Evolutionary conservation across 2,329 filamentous ascomycete genomes (phyloP).

Genomic region (Penicillium sumatraense): DNA sequence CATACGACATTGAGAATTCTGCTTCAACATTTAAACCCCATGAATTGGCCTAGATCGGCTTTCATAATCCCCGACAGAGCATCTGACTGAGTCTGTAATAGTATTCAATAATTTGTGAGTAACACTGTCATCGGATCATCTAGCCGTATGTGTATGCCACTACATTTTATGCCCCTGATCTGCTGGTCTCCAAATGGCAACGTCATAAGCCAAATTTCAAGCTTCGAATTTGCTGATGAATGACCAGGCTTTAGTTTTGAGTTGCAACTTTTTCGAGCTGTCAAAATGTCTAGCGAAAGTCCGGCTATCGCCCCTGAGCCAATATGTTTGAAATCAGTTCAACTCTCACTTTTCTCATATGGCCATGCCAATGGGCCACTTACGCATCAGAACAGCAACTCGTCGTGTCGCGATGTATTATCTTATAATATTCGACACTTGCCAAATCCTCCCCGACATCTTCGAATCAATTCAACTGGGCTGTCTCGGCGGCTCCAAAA

Average conservation of each 20-base stretch:
- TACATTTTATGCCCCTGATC: too few relatives aligned
- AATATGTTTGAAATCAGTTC: background rate
- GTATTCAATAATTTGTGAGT: too few relatives aligned
- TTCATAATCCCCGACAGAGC: too few relatives aligned
- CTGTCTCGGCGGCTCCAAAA: conserved; percentile 10
- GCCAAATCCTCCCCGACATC: conserved; percentile 7
- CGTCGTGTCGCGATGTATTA: background rate
- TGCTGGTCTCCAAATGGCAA: too few relatives aligned
- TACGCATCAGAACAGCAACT: background rate
- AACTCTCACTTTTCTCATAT: conserved; percentile 10
- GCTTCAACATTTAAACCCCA: background rate
- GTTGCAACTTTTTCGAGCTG: background rate
- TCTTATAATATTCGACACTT: conserved; percentile 14
- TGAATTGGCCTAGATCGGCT: too few relatives aligned
- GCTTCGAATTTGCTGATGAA: too few relatives aligned
- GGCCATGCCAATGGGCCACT: conserved; percentile 12
- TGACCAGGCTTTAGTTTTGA: background rate
- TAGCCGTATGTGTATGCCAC: too few relatives aligned
- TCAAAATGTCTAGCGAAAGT: background rate
- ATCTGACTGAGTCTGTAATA: too few relatives aligned
- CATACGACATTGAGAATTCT: background rate
- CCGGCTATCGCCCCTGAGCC: background rate
- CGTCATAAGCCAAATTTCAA: too few relatives aligned
- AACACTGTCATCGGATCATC: too few relatives aligned
- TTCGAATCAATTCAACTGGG: conserved; percentile 10